Base-by-base conservation (phyloP, 2,329 filamentous ascomycete species). In the Aurifilum marmelostoma region DNA sequence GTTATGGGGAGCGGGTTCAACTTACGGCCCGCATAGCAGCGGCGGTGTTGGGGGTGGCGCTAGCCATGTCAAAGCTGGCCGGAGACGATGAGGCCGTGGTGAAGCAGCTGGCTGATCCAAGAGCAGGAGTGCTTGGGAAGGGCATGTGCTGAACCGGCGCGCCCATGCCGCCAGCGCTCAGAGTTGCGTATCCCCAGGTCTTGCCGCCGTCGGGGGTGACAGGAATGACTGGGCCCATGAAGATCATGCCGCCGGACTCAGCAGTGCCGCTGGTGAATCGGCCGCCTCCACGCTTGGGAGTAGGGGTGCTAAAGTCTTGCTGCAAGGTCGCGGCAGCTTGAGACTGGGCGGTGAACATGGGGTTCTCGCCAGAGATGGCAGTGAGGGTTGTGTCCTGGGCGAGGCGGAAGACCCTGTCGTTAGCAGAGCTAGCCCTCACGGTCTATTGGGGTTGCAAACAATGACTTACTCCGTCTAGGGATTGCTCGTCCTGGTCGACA, bases 11-110 rank as follows among this genome's bases (percentile, higher is more conserved):
- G 16, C 29, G 16, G 32, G 16, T 2, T 16, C 6, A 11, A 58
- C 63, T 65, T 24, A 56, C 63, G 29, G 47, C 34, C 12, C 37
- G 47, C 29, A 54, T 29, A 7, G 39, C 32, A 24, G 47, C 14
- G 6, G 47, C 32, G n/a, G 47, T 34, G 11, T 18, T 11, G 9
- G 63, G 50, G 12, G 63, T 47, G n/a, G 50, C 63, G 37, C 24
- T 65, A 11, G 29, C 63, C 18, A 65, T 39, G 34, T 56, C 63
- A 24, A 65, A 65, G 29, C 39, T 24, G 47, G 32, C 32, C 7
- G 63, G 63, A 58, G 63, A 65, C 9, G 63, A 56, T 9, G 47
- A 34, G 21, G 34, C 16, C 16, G 63, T 65, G 50, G 63, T 32
- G 27, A 65, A 43, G 21, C 52, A 56, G 3, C 14, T 8, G 6